Conservation (phyloP, 1,139 yeast species). For the Geotrichum phurueaensis region DNA sequence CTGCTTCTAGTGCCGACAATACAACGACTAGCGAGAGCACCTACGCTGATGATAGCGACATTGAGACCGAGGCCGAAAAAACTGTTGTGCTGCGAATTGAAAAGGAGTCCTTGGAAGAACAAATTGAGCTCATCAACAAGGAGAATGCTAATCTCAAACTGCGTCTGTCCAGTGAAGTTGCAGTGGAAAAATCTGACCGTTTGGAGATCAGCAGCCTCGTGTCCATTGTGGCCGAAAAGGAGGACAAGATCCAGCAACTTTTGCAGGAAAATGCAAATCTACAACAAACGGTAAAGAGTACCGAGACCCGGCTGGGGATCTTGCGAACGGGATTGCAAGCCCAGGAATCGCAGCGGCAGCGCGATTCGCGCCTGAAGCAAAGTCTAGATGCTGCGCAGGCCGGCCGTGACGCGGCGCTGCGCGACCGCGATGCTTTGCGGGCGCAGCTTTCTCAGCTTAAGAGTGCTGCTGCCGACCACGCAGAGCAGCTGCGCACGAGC, state of each 20-base stretch:
- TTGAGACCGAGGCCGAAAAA: constrained; percentile 3
- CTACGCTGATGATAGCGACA: background rate
- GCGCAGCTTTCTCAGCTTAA: constrained; percentile 42
- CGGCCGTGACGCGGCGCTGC: constrained; percentile 23
- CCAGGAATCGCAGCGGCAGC: constrained; percentile 25
- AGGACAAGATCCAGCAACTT: constrained; percentile 20
- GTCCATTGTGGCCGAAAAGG: constrained; percentile 23
- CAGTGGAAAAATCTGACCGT: constrained; percentile 18
- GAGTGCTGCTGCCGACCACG: constrained; percentile 43
- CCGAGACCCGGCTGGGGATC: constrained; percentile 27
- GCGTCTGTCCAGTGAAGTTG: constrained; percentile 16
- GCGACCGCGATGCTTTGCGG: constrained; percentile 35
- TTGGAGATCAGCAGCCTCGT: constrained; percentile 31
- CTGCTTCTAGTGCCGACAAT: constrained; percentile 13
- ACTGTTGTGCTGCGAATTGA: constrained; percentile 7
- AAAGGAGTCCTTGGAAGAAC: constrained; percentile 12
- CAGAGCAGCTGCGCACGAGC: constrained; percentile 42
- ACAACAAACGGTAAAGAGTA: constrained; percentile 6
- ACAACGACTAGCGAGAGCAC: constrained; percentile 7
- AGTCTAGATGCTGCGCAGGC: constrained; percentile 24
- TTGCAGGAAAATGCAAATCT: constrained; percentile 10
- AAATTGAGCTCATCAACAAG: constrained; percentile 8
- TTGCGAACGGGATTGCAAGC: constrained; percentile 27
- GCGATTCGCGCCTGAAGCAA: constrained; percentile 22
- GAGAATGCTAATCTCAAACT: constrained; percentile 12